A percentile compares a stretch with the other conserved stretches of the same genome.
These are phyloP conservation scores for Fraxinus baroniana DNA, from an alignment of 305 asterid species.

Conservation along the genomic window DNA sequence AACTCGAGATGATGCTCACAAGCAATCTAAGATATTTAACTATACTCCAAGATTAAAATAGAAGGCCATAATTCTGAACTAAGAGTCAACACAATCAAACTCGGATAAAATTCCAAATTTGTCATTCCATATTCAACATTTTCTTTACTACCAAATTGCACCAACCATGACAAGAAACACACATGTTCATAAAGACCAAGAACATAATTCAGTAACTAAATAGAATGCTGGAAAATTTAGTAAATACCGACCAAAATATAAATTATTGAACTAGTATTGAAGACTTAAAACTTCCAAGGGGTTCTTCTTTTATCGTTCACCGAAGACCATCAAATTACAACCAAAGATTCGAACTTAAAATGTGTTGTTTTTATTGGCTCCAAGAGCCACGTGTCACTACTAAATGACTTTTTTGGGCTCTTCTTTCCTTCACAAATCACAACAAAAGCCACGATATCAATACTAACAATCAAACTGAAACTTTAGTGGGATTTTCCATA, in stretches of 20 bases:
- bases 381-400: background rate
- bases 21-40: background rate
- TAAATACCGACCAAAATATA: background rate
- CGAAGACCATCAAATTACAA: conserved; percentile 9
- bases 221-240: background rate
- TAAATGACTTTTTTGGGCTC: background rate
- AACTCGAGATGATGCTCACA: background rate
- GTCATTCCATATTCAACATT: background rate
- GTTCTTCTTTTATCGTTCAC: background rate
- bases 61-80: background rate
- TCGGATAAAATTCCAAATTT: background rate
- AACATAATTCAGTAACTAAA: background rate
- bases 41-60: background rate
- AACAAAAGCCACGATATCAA: background rate
- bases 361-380: background rate
- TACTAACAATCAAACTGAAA: background rate
- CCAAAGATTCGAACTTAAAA: background rate
- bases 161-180: background rate
- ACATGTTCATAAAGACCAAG: conserved; percentile 5
- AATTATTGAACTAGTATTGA: background rate
- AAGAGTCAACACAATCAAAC: background rate
- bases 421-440: background rate
- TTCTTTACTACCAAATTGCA: background rate
- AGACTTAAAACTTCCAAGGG: background rate
- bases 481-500: background rate